Percentiles rank a stretch among this genome's conserved stretches.
Evolutionary conservation across 208 protist species (phyloP).

Genomic region (Phytomonas sp.): DNA sequence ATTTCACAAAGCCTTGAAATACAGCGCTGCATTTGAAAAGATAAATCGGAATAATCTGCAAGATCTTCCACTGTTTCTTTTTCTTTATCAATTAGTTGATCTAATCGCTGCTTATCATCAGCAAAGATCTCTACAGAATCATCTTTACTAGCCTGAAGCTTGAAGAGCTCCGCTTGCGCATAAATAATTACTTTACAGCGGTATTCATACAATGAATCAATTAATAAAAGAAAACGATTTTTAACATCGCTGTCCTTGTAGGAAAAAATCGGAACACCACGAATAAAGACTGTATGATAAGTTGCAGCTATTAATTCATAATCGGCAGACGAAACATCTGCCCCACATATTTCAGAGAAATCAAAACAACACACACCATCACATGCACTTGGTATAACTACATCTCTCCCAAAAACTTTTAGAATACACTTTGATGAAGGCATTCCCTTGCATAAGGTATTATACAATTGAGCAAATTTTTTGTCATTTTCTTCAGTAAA

Average conservation of each 20-base stretch:
- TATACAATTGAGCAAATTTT: conserved; percentile 69
- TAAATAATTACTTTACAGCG: conserved; percentile 77
- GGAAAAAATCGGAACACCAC: conserved; percentile 69
- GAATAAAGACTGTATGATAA: conserved; percentile 86
- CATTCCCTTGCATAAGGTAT: conserved; percentile 81
- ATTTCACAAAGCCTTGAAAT: conserved; percentile 85
- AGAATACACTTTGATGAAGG: conserved; percentile 31
- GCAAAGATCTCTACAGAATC: conserved; percentile 17
- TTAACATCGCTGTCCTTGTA: conserved; percentile 75
- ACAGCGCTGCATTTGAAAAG: conserved; percentile 84
- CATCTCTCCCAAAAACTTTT: conserved; percentile 75
- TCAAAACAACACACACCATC: conserved; percentile 76
- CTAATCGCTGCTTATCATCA: conserved; percentile 19
- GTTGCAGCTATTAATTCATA: conserved; percentile 78
- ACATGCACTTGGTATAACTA: conserved; percentile 46
- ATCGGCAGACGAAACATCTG: conserved; percentile 65
- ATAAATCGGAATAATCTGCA: conserved; percentile 52
- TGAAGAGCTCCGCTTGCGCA: conserved; percentile 41
- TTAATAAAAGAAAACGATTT: conserved; percentile 80
- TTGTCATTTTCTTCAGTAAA: conserved; percentile 44
- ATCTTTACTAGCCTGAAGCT: conserved; percentile 37
- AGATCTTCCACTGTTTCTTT: conserved; percentile 59
- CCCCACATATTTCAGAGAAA: conserved; percentile 75
- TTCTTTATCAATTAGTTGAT: conserved; percentile 60
- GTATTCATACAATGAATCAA: conserved; percentile 84